Conservation (phyloP, 441 rosid genomes). For the Macaranga tanarius region DNA sequence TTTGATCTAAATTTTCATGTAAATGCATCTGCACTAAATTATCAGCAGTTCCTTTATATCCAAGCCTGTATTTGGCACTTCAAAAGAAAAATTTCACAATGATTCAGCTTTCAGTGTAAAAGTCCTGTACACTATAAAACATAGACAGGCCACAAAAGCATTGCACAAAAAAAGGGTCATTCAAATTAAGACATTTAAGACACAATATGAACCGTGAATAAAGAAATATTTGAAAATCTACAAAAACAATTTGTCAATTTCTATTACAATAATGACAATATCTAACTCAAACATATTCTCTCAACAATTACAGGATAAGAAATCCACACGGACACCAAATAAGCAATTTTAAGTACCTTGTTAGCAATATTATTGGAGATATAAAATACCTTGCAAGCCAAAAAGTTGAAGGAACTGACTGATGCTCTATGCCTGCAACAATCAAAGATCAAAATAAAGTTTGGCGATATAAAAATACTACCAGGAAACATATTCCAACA, state of each 20-base stretch:
- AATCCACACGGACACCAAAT: constrained; percentile 18
- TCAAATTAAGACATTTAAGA: background rate
- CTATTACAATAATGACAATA: constrained; percentile 23
- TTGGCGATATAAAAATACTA: background rate
- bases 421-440: constrained; percentile 29
- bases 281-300: constrained; percentile 24
- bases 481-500: constrained; percentile 13
- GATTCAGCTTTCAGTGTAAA: too few species aligned
- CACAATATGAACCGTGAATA: constrained; percentile 1
- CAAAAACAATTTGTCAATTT: constrained; percentile 26
- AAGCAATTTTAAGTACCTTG: constrained; percentile 1
- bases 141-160: too few species aligned
- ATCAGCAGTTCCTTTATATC: too few species aligned
- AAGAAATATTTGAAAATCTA: constrained; percentile 34
- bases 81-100: too few species aligned
- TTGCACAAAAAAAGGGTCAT: too few species aligned
- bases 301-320: constrained; percentile 21
- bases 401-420: background rate
- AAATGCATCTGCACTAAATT: too few species aligned
- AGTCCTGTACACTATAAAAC: too few species aligned
- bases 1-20: too few species aligned
- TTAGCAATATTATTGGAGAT: too few species aligned
- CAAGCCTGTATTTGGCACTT: too few species aligned
- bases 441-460: background rate
- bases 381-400: background rate